These are phyloP conservation scores for Chytriomyces hyalinus DNA, from an alignment of 192 early-diverging fungal genomes.

Conservation along the genomic window DNA sequence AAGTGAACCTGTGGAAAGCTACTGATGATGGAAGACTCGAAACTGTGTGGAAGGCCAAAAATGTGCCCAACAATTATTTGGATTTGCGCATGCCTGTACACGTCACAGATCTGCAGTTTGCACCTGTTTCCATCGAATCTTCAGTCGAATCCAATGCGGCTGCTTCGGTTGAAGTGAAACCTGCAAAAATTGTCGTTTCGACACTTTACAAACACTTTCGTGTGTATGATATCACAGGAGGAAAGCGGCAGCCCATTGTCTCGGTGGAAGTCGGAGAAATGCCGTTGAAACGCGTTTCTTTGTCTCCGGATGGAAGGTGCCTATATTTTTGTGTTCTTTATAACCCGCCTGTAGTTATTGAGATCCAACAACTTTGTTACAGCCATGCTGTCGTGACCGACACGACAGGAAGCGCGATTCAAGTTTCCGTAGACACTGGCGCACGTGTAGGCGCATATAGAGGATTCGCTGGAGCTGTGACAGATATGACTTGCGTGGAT, in stretches of 20 bases:
- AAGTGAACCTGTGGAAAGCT: conserved; percentile 78
- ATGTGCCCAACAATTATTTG: conserved; percentile 78
- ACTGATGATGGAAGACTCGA: conserved; percentile 33
- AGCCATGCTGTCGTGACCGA: conserved; percentile 46
- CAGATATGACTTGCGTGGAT: conserved; percentile 15
- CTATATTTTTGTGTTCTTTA: conserved; percentile 57
- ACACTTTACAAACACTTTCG: conserved; percentile 76
- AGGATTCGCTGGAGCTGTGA: conserved; percentile 51
- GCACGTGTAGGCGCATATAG: conserved; percentile 41
- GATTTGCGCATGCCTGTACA: conserved; percentile 86
- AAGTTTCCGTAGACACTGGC: conserved; percentile 37
- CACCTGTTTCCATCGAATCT: conserved; percentile 26
- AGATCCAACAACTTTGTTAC: neutral
- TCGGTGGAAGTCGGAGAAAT: conserved; percentile 70
- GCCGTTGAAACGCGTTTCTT: conserved; percentile 63
- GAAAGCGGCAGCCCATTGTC: conserved; percentile 70
- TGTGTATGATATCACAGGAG: conserved; percentile 76
- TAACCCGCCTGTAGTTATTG: neutral
- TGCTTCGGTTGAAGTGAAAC: conserved; percentile 48
- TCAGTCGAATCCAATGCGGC: neutral
- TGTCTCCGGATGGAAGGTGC: conserved; percentile 34
- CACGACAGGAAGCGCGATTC: conserved; percentile 46
- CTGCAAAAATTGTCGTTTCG: conserved; percentile 63
- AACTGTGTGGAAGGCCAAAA: conserved; percentile 83
- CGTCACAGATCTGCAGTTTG: conserved; percentile 83